Base-by-base conservation (phyloP, 176 grass and related monocot species). In the Ananas comosus region DNA sequence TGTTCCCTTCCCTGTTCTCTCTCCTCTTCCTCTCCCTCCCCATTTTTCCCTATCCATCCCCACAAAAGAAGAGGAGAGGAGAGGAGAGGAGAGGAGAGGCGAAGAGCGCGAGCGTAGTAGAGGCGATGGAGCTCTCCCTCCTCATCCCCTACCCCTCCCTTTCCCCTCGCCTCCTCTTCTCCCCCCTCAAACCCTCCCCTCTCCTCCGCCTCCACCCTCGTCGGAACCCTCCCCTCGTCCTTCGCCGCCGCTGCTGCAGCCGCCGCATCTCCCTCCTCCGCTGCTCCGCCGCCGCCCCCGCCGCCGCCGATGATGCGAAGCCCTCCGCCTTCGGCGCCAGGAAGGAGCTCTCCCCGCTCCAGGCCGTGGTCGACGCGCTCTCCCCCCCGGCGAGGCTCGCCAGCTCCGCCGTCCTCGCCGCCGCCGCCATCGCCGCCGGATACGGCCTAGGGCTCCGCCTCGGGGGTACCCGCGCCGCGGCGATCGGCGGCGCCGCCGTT, bases 361-460 rank as follows among this genome's bases (percentile, higher is more conserved):
- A 90, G 71, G 75, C 84, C 16, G 33, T 93, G 17, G 81, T 93
- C 57, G 80, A 90, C 74, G 48, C 74, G 8, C 71, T 97, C 4
- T 75, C 89, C 3, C 94, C 81, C 16, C 77, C 82, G 5, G 94
- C 78, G 50, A 71, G 86, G 65, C 71, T 86, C 53, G 89, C 86
- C n/a, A 81, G 86, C 51, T 86, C 91, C 59, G 73, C 82, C 17
- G 77, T 79, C 52, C 50, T 97, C 64, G 83, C 81, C 16, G 83
- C 76, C 4, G 80, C 77, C 11, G 93, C 93, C 14, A 13, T 79
- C 13, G 74, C 71, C n/a, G 83, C 77, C 0, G 93, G 89, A 1
- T 96, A 87, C 71, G 86, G 89, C 33, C 49, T 97, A 79, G 93
- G 86, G 66, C 82, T 87, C 23, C 84, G 83, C 12, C 21, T 80